A percentile compares a stretch with the other conserved stretches of the same genome.
These are phyloP conservation scores for Boletus sp. DNA, from an alignment of 768 basidiomycete species.

Conservation along the genomic window DNA sequence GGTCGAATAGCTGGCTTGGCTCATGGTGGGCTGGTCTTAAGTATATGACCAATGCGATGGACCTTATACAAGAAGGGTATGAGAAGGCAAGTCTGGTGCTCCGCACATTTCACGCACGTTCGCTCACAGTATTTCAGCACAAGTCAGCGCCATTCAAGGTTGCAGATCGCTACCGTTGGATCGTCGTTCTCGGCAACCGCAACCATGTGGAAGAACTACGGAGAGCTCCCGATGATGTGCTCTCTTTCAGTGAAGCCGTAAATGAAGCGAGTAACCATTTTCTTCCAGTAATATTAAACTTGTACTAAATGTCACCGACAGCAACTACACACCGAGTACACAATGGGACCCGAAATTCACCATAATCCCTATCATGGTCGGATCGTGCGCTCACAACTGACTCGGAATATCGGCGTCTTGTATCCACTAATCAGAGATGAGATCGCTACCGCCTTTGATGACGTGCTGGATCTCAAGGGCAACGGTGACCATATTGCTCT, in stretches of 20 bases:
- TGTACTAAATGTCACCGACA: constrained; percentile 11
- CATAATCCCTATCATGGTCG: constrained; percentile 25
- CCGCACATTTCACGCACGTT: neutral
- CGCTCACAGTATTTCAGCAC: constrained; percentile 16
- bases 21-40: constrained; percentile 25
- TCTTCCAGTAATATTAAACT: no score
- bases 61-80: constrained; percentile 33
- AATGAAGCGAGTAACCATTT: constrained; percentile 28
- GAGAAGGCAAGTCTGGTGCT: constrained; percentile 17
- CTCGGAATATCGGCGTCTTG: constrained; percentile 36
- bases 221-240: constrained; percentile 35
- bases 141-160: constrained; percentile 32
- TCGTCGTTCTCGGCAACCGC: constrained; percentile 33
- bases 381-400: constrained; percentile 16
- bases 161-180: constrained; percentile 33
- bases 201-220: constrained; percentile 38
- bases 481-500: constrained; percentile 6
- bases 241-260: constrained; percentile 33
- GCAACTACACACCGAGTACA: constrained; percentile 37
- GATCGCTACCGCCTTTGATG: constrained; percentile 37
- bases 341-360: constrained; percentile 33
- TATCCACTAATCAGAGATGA: constrained; percentile 45
- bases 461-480: constrained; percentile 27
- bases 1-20: constrained; percentile 14
- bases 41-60: constrained; percentile 10